Evolutionary conservation across 202 grass and related monocot species (phyloP), one percentile per base, ranked within the genome.

Genomic region (Dendrocalamus latiflorus): DNA sequence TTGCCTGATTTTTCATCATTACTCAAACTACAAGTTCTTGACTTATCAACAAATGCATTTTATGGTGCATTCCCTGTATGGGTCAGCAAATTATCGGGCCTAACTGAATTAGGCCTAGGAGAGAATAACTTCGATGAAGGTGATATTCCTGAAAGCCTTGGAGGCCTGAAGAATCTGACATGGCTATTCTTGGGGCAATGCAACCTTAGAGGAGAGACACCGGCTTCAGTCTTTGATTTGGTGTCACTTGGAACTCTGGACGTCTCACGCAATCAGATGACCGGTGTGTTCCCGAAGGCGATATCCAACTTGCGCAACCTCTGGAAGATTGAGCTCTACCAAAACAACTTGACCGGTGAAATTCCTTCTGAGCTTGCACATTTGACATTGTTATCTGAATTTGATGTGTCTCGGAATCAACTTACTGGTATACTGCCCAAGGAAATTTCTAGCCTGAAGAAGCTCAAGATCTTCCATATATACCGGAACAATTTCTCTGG

Each of bases 261-360:
- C 78, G 87, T 99, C 65, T 95, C 96, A 21, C 87, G 89, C 71
- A 99, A 99, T 84, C 85, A 95, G 70, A 93, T 99, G 28, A 86
- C 91, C 3, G 96, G 91, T 57, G 64, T 67, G 20, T 85, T 99
- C 56, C 89, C 96, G 2, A 86, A 83, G 78, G 83, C 65, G 9
- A 99, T 99, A 87, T 88, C 89, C 65, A 92, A 92, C 59, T 77
- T 99, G 69, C 72, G 39, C 61, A 93, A 87, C 79, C 78, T 98
- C 18, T 93, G 88, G 91, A 98, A 98, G 84, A 95, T 98, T 81
- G 96, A 98, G 87, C 89, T 98, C 70, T 95, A 93, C 87, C 87
- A 92, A 56, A 98, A 98, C 77, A 98, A 98, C 33, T 68, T 98
- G 48, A 98, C 89, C 57, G 96, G 96, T 88, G 87, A 93, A 86